phyloP scores from a whole-genome alignment of 306 rosid species.

The Aeschynomene evenia region DNA sequence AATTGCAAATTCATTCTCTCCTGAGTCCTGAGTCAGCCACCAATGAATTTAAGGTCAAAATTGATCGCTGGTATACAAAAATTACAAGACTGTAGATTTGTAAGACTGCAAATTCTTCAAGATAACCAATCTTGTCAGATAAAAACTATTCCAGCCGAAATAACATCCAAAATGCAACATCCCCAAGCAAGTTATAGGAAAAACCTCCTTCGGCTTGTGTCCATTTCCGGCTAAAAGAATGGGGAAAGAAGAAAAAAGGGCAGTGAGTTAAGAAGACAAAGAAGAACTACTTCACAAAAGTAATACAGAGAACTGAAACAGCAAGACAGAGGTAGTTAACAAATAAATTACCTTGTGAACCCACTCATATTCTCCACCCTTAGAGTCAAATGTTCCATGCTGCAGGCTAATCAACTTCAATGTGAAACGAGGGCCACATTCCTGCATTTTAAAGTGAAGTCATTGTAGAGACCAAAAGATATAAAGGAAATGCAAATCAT shows the following conservation, averaged over 20 bases:
- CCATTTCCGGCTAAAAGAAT: conserved; percentile 90
- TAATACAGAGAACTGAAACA: neutral
- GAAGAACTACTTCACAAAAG: conserved; percentile 2
- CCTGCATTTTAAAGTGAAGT: conserved; percentile 46
- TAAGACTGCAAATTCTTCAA: conserved; percentile 14
- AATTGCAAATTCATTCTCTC: neutral
- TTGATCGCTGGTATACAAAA: conserved; percentile 25
- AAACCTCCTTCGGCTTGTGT: conserved; percentile 95
- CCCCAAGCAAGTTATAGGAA: conserved; percentile 58
- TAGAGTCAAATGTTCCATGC: conserved; percentile 80
- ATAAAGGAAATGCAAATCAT: neutral
- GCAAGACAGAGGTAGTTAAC: neutral
- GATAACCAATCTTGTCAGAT: neutral
- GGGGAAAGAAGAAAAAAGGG: neutral
- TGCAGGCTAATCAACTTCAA: conserved; percentile 78
- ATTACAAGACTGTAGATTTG: neutral
- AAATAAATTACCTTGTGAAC: conserved; percentile 77
- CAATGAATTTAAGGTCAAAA: conserved; percentile 27
- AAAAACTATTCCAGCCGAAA: conserved; percentile 21
- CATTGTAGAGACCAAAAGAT: conserved; percentile 19
- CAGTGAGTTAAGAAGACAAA: neutral
- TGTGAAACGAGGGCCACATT: conserved; percentile 92
- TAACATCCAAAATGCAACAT: conserved; percentile 17
- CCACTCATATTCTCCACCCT: conserved; percentile 94
- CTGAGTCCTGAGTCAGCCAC: neutral